Percentiles rank a stretch among this genome's conserved stretches.
Conservation (phyloP, 768 basidiomycete species). For the Suillus fuscotomentosus region DNA sequence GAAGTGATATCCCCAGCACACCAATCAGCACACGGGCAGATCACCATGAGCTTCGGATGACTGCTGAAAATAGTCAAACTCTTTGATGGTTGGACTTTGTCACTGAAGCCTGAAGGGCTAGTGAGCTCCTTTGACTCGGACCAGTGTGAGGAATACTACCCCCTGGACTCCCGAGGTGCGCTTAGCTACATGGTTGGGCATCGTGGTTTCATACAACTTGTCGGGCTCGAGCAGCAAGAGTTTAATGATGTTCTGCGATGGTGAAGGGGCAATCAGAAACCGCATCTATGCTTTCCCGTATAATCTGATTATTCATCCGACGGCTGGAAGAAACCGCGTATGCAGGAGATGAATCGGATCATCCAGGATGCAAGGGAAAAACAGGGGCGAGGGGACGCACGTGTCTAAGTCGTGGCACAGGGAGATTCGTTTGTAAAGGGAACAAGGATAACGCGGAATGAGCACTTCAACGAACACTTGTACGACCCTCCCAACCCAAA, state of each 20-base stretch:
- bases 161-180: too few relatives aligned
- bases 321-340: neutral
- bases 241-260: neutral
- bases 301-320: neutral
- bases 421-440: neutral
- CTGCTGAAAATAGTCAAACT: too few relatives aligned
- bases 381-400: neutral
- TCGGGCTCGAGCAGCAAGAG: neutral
- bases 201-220: too few relatives aligned
- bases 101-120: too few relatives aligned
- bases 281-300: neutral
- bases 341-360: neutral
- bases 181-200: too few relatives aligned
- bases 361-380: neutral
- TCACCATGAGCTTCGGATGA: too few relatives aligned
- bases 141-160: too few relatives aligned
- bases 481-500: neutral
- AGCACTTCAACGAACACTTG: neutral
- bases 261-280: neutral
- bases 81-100: too few relatives aligned
- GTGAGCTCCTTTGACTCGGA: too few relatives aligned
- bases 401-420: neutral
- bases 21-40: too few relatives aligned
- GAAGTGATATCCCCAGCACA: too few relatives aligned
- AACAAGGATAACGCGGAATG: neutral